Base-by-base conservation (phyloP, 1,139 yeast genomes). In the Lodderomyces orthopsilosis region DNA sequence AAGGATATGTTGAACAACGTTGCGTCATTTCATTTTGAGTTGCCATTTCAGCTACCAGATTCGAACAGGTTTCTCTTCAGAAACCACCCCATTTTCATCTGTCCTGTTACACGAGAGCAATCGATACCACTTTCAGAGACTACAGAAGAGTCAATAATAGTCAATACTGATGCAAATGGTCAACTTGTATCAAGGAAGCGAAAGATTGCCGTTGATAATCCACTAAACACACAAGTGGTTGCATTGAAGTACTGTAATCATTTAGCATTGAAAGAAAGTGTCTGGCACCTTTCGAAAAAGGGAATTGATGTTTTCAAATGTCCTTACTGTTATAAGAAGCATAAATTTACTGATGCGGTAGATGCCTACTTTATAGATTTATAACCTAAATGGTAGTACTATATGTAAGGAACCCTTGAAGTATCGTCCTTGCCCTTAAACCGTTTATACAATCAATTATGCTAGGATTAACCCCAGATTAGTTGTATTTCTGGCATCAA, bases 21-120 rank as follows among this genome's bases (percentile, higher is more conserved):
- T 18, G 68, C 68, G 1, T 54, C 68, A 1, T 65, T 54, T 46
- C 56, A 57, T 19, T 59, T 49, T 44, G 78, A 73, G 44, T 53
- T 73, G 23, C 77, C 77, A 5, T 73, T 73, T 52, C 75, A 68
- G 51, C 54, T 73, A 26, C 72, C 75, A 1, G 76, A 72, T 45
- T 55, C 68, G 3, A 67, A 62, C 47, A 53, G 73, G 41, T 70
- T 71, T 47, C 56, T 72, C 34, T 73, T 73, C 56, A 61, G 74
- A 46, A 86, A 81, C 63, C 97, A 90, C 62, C 88, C 95, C 0
- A 82, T 90, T 2, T 90, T 89, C 61, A 90, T 89, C 4, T 90
- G 97, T 60, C 97, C 97, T 0, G 91, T 90, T 1, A 78, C 93
- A 6, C 86, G 88, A 60, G 96, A 89, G 53, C 96, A 91, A 56